These are phyloP conservation scores for Phytophthora uliginosa DNA, from an alignment of 352 stramenopile species.

Conservation along the genomic window DNA sequence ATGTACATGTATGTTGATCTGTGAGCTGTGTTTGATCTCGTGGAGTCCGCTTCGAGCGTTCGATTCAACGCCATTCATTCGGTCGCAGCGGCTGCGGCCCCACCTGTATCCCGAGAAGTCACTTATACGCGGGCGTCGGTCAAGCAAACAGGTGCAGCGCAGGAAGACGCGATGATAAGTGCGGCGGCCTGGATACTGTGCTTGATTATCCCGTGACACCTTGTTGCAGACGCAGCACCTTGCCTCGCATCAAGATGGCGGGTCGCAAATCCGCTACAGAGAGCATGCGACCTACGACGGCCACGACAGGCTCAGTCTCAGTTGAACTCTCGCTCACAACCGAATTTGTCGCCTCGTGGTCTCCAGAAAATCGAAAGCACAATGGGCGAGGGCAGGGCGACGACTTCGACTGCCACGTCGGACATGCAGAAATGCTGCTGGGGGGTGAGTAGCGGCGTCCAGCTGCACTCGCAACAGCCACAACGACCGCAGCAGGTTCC, in stretches of 20 bases:
- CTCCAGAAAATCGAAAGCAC: conserved; percentile 4
- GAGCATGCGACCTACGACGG: conserved; percentile 19
- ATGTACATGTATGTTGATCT: not conserved
- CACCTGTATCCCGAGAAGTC: not conserved
- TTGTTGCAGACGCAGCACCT: conserved; percentile 5
- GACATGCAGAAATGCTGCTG: conserved; percentile 2
- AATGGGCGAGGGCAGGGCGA: conserved; percentile 19
- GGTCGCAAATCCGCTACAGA: conserved; percentile 22
- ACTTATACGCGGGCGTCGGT: not conserved
- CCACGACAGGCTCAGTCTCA: not conserved
- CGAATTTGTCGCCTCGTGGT: conserved; percentile 13
- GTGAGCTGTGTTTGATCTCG: not conserved
- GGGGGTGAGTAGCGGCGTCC: conserved; percentile 21
- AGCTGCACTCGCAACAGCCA: conserved; percentile 15
- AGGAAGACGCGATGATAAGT: not conserved
- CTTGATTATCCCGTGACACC: not conserved
- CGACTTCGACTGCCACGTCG: not conserved
- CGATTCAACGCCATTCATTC: not conserved
- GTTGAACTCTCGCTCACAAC: conserved; percentile 13
- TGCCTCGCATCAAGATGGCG: conserved; percentile 26
- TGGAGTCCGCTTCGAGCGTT: not conserved
- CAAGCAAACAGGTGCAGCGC: conserved; percentile 1
- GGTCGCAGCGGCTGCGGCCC: conserved; percentile 1
- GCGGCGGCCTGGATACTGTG: not conserved
- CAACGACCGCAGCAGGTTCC: not conserved